Conservation (phyloP, 2,329 filamentous ascomycete genomes). For the Whalleya microplaca region DNA sequence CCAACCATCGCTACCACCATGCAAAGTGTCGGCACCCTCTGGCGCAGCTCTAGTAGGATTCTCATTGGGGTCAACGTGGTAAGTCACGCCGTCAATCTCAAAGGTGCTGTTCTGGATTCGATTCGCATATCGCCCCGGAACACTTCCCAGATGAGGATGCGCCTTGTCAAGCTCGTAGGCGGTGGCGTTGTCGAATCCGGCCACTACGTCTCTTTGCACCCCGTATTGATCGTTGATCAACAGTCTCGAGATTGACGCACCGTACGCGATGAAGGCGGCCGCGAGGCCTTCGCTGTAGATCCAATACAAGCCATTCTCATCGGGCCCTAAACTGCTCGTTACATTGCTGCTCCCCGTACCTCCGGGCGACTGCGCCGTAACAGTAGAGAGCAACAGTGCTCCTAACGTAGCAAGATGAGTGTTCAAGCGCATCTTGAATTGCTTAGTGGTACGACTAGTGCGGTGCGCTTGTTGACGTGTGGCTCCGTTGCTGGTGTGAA, state of each 20-base stretch:
- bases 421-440: constrained; percentile 35
- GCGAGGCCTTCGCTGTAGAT: constrained; percentile 68
- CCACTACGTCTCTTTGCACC: constrained; percentile 70
- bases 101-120: constrained; percentile 80
- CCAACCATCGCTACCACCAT: constrained; percentile 74
- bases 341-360: constrained; percentile 26
- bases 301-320: constrained; percentile 71
- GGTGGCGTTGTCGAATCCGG: constrained; percentile 75
- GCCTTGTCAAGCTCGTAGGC: constrained; percentile 67
- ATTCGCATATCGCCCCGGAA: constrained; percentile 80
- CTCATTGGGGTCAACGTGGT: constrained; percentile 66
- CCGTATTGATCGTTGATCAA: constrained; percentile 72
- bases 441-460: constrained; percentile 13
- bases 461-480: constrained; percentile 19
- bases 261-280: constrained; percentile 74
- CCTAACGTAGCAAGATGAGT: constrained; percentile 33
- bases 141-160: constrained; percentile 73
- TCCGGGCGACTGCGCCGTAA: constrained; percentile 33
- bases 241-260: constrained; percentile 73
- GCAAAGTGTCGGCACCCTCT: constrained; percentile 65
- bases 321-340: constrained; percentile 43
- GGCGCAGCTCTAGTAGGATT: constrained; percentile 56
- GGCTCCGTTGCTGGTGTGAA: constrained; percentile 7
- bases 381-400: constrained; percentile 37
- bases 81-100: constrained; percentile 64